Evolutionary conservation across 257 asterid genomes (phyloP).

Genomic region (Solanum chilense): DNA sequence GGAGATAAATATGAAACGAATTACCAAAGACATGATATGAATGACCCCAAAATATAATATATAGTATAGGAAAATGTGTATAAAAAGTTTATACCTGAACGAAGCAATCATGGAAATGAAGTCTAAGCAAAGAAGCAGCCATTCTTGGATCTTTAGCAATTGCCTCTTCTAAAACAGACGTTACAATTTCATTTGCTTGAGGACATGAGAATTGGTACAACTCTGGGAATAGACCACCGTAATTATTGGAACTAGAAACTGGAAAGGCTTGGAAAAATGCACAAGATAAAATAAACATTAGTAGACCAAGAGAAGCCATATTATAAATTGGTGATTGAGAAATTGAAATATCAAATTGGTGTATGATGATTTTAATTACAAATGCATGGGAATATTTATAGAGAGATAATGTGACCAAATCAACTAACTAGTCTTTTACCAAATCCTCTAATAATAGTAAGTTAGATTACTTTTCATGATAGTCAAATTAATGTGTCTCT

Average conservation of each 20-base stretch:
- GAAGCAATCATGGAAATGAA: conserved; percentile 8
- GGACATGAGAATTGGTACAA: conserved; percentile 63
- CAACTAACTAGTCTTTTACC: conserved; percentile 23
- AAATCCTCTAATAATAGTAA: conserved; percentile 23
- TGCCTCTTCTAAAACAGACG: conserved; percentile 60
- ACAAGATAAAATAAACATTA: conserved; percentile 11
- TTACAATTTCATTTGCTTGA: conserved; percentile 59
- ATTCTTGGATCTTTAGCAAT: conserved; percentile 47
- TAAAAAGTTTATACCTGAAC: conserved; percentile 1
- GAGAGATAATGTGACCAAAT: conserved; percentile 18
- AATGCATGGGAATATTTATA: neutral
- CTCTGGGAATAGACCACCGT: conserved; percentile 26
- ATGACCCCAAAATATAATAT: neutral
- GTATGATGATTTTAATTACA: neutral
- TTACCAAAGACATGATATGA: neutral
- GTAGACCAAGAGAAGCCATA: conserved; percentile 25
- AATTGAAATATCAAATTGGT: neutral
- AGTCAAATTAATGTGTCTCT: conserved; percentile 15
- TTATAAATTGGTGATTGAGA: conserved; percentile 1
- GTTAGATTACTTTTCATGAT: conserved; percentile 3
- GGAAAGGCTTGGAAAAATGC: conserved; percentile 22
- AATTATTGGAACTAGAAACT: neutral
- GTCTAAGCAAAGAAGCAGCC: conserved; percentile 59
- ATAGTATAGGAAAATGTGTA: neutral
- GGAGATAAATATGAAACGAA: neutral